Base-by-base conservation (phyloP, 2,329 filamentous ascomycete genomes). In the Pezicula neosporulosa region DNA sequence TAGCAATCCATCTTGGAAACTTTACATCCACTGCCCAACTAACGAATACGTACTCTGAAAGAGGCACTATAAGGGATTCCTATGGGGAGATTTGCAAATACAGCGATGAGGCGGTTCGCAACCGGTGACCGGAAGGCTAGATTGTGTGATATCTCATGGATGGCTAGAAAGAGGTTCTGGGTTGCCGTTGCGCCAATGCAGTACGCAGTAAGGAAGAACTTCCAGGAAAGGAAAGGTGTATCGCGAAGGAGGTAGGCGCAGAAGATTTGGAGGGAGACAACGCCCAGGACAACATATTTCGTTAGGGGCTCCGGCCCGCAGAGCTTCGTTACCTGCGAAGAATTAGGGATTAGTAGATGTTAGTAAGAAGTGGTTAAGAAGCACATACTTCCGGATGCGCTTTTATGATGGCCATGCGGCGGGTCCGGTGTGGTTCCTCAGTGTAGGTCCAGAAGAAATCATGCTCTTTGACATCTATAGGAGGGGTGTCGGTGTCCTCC, bases 111-210 rank as follows among this genome's bases (percentile, higher is more conserved):
- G 18, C 94, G 80, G 73, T 99, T 99, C 55, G 84, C 86, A 39
- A 85, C 68, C 1, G 89, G 80, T 24, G 84, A 92, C 60, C 83
- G 84, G 78, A 97, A 97, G 35, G 93, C 94, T 56, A 99, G 78
- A 68, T 99, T 99, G 75, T 99, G 94, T 15, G 90, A 96, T 69
- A 99, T 97, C 73, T 99, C 94, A 75, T 99, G 94, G 66, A 99
- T 99, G 53, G 94, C 91, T 39, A 99, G 85, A 76, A 99, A 99
- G 47, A 97, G 82, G 71, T 99, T 99, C 77, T 99, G 94, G 77
- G 97, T 99, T 49, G 93, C 86, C 0, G 94, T 97, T 28, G 94
- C 94, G 51, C 94, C 94, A 56, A 99, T 79, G 49, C 96, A 74
- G 72, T 99, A 99, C 57, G 90, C 91, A 0, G 91, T 88, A 50